Base-by-base conservation (phyloP, 1,284 basidiomycete genomes). In the Porodaedalea pini region DNA sequence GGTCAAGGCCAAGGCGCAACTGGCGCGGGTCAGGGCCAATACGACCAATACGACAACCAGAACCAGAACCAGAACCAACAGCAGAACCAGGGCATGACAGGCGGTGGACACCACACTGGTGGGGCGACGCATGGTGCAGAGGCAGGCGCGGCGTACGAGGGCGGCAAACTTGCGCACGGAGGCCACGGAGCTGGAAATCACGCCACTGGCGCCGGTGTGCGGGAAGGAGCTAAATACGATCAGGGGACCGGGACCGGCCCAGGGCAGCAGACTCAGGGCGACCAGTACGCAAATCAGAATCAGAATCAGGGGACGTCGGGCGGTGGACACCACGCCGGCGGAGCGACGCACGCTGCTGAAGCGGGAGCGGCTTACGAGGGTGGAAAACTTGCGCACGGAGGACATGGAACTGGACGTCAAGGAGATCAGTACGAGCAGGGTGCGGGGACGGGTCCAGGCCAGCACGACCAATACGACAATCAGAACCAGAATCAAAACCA, bases 351-450 rank as follows among this genome's bases (percentile, higher is more conserved):
- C 17, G 54, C 32, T n/a, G 45, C 54, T 23, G 54, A 40, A 29
- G 54, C 54, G 0, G 54, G 54, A 17, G 48, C 21, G 2, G 48
- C 13, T 2, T 25, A 51, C 37, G 49, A 51, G 19, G 49, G 49
- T 31, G 37, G 36, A 19, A 51, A 51, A 1, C 31, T 51, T 37
- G 31, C 34, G 13, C 49, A 51, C 23, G 25, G 27, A n/a, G 54
- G 41, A 27, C 25, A 32, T 37, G 3, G 29, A 13, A 15, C 23
- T 25, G 53, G 40, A 36, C 0, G n/a, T 8, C 27, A 32, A 1
- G 31, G 1, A 2, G 17, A 6, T 13, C 43, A 45, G 25, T 31
- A 47, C 8, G 7, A 47, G 15, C 4, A 27, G 13, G 25, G 31
- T 23, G 10, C 27, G 2, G 25, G 23, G 13, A 4, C 45, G 1